phyloP scores from a whole-genome alignment of 257 asterid genomes.

The Vinca minor region DNA sequence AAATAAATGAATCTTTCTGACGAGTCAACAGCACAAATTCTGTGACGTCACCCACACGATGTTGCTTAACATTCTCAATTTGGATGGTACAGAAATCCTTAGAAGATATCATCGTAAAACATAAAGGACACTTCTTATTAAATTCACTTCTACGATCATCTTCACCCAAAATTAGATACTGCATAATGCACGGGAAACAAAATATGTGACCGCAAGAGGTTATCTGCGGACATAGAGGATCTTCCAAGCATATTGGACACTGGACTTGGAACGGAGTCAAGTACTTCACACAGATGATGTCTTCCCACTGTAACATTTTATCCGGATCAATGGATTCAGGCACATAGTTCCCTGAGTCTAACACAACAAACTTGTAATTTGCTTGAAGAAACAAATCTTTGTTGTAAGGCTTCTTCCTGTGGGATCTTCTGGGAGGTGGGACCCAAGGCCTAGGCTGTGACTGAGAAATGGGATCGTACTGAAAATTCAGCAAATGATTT shows the following conservation, averaged over 20 bases:
- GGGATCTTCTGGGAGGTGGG: conserved; percentile 59
- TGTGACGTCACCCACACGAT: conserved; percentile 47
- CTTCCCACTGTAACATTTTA: conserved; percentile 83
- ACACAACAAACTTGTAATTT: conserved; percentile 79
- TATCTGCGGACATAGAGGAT: conserved; percentile 87
- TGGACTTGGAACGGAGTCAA: conserved; percentile 58
- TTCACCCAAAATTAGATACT: conserved; percentile 49
- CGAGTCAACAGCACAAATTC: conserved; percentile 74
- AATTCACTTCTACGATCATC: conserved; percentile 46
- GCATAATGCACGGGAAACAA: conserved; percentile 90
- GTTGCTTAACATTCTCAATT: conserved; percentile 62
- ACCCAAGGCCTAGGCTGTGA: conserved; percentile 43
- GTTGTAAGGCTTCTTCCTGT: conserved; percentile 70
- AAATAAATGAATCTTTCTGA: conserved; percentile 51
- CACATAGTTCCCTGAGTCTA: conserved; percentile 62
- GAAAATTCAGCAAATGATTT: conserved; percentile 86
- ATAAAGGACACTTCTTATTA: conserved; percentile 86
- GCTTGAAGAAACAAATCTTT: conserved; percentile 95
- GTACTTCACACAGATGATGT: conserved; percentile 79
- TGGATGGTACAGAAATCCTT: conserved; percentile 66
- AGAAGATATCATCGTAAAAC: conserved; percentile 78
- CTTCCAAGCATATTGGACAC: conserved; percentile 91
- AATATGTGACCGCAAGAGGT: conserved; percentile 95
- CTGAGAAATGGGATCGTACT: conserved; percentile 70
- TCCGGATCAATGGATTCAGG: conserved; percentile 74